A percentile compares a stretch with the other conserved stretches of the same genome.
Evolutionary conservation across 1,139 yeast genomes (phyloP).

Genomic region (Casaregolazyma lundiana): DNA sequence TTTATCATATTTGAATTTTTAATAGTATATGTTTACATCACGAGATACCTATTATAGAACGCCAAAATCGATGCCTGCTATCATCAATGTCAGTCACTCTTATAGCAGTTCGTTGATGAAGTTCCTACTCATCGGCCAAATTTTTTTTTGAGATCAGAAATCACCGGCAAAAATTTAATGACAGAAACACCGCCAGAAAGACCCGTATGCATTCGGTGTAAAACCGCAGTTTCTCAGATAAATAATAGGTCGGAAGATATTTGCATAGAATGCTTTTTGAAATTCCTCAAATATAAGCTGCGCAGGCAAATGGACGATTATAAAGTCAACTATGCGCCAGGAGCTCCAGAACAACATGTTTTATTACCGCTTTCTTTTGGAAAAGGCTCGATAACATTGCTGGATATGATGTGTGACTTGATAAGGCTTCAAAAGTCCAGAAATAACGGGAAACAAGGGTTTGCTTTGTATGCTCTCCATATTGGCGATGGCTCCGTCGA

Average conservation of each 20-base stretch:
- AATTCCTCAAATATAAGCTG: constrained; percentile 73
- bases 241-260: constrained; percentile 65
- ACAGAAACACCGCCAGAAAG: background rate
- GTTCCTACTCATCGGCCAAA: background rate
- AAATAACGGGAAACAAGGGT: constrained; percentile 67
- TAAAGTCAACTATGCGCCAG: constrained; percentile 51
- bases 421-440: constrained; percentile 54
- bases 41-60: too few species aligned
- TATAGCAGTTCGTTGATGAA: too few species aligned
- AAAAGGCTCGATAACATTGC: constrained; percentile 56
- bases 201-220: constrained; percentile 45
- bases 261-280: constrained; percentile 62
- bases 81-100: too few species aligned
- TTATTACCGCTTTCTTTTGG: constrained; percentile 65
- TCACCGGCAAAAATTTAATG: background rate
- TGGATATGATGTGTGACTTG: constrained; percentile 61
- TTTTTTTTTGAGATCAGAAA: background rate
- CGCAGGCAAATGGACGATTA: constrained; percentile 74
- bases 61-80: too few species aligned
- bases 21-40: too few species aligned
- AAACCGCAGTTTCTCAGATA: constrained; percentile 42
- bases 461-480: constrained; percentile 51
- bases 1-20: too few species aligned
- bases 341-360: constrained; percentile 34
- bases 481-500: constrained; percentile 41